Base-by-base conservation (phyloP, 768 basidiomycete species). In the Agrocybe praecox region DNA sequence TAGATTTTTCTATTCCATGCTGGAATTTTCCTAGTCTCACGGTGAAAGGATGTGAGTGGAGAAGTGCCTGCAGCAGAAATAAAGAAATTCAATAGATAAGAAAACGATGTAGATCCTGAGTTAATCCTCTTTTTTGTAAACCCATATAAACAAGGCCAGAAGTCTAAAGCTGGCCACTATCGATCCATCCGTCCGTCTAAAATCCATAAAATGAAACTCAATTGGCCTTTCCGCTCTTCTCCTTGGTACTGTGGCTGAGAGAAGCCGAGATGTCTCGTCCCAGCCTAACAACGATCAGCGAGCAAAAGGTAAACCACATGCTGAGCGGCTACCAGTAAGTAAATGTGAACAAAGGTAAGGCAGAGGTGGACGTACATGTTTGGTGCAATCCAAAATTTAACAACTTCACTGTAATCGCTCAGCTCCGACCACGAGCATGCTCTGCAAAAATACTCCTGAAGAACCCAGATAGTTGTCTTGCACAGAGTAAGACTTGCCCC, bases 401-500 rank as follows among this genome's bases (percentile, higher is more conserved):
- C 53, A 15, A 85, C 70, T 32, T 79, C 76, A 19, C 65, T 53
- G 34, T 74, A 64, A 15, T 79, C 62, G 65, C 55, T 90, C 89
- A 67, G 91, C 86, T 33, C 88, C 84, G 36, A 83, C 71, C 29
- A 81, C 71, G 67, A 68, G 55, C 89, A 91, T 11, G 76, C 77
- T n/a, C 78, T 77, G 66, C 89, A 90, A 64, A 81, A 89, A 67
- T 85, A 84, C 70, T 92, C 90, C 70, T 91, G 85, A 19, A 76
- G 64, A 65, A 80, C 79, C 69, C 93, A 94, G 26, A 94, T 79
- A 1, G 81, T 71, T 1, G 92, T 94, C 76, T 94, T 93, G 29
- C 83, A 83, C 29, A 92, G 72, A 2, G 92, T 93, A 81, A 90
- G 85, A 6, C 80, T 75, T 8, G 80, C 86, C 11, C 83, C 82